Percentiles rank a stretch among this genome's conserved stretches.
These are phyloP conservation scores for Calonectria crousiana DNA, from an alignment of 2,329 filamentous ascomycete species.

Conservation along the genomic window DNA sequence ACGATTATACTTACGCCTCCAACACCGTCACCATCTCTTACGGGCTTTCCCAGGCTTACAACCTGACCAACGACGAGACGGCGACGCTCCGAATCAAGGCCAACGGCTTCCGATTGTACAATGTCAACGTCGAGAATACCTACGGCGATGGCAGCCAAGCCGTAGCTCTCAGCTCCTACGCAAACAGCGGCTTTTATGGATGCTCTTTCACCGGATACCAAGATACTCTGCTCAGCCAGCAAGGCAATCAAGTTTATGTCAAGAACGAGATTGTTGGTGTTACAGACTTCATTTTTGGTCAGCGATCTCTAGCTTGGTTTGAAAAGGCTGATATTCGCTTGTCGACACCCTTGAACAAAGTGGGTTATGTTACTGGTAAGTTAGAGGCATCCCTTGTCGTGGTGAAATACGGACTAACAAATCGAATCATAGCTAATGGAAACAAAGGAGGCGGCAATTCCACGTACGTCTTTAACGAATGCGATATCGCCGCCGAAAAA, in stretches of 20 bases:
- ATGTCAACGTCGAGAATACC: conserved; percentile 65
- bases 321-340: conserved; percentile 54
- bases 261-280: conserved; percentile 59
- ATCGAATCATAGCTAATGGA: conserved; percentile 53
- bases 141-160: conserved; percentile 62
- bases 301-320: conserved; percentile 58
- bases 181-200: conserved; percentile 61
- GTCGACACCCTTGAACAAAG: conserved; percentile 44
- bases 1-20: conserved; percentile 58
- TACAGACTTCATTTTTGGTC: conserved; percentile 64
- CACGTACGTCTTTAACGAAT: conserved; percentile 61
- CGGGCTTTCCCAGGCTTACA: conserved; percentile 56
- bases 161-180: conserved; percentile 59
- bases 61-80: conserved; percentile 65
- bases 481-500: conserved; percentile 54
- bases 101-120: conserved; percentile 70
- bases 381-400: background rate
- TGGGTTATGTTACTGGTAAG: conserved; percentile 59
- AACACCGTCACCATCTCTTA: conserved; percentile 70
- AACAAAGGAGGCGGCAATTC: conserved; percentile 45
- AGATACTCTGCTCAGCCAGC: conserved; percentile 62
- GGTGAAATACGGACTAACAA: background rate
- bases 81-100: conserved; percentile 57
- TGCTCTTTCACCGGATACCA: conserved; percentile 61
- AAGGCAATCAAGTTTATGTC: conserved; percentile 61